These are phyloP conservation scores for Tylopilus sp. DNA, from an alignment of 768 basidiomycete species.

Conservation along the genomic window DNA sequence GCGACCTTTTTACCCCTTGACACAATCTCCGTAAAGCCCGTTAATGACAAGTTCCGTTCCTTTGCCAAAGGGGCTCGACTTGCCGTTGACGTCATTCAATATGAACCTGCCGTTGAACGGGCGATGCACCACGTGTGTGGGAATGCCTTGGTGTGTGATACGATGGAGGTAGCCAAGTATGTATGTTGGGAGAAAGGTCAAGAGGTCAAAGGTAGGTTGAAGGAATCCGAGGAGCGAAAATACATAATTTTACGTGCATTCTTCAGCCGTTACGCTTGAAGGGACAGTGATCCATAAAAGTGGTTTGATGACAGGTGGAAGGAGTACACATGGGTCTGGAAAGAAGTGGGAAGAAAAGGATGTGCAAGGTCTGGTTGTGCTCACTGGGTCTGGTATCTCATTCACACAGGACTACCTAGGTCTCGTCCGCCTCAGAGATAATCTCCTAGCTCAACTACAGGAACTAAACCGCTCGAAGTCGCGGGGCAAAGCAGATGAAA, in stretches of 20 bases:
- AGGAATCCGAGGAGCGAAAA: constrained; percentile 41
- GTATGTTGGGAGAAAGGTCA: constrained; percentile 94
- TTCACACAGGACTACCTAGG: constrained; percentile 25
- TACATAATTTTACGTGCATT: neutral
- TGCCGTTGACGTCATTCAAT: constrained; percentile 82
- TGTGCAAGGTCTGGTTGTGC: constrained; percentile 60
- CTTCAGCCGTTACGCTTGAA: constrained; percentile 87
- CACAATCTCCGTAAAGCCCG: constrained; percentile 89
- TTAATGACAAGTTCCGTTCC: constrained; percentile 92
- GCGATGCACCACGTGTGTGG: constrained; percentile 98
- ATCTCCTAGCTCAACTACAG: constrained; percentile 66
- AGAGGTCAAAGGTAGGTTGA: constrained; percentile 85
- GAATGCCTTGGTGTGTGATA: constrained; percentile 92
- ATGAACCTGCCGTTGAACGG: constrained; percentile 80
- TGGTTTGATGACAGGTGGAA: constrained; percentile 94
- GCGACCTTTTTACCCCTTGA: constrained; percentile 99
- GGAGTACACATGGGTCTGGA: constrained; percentile 66
- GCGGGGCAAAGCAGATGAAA: constrained; percentile 80
- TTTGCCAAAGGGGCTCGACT: constrained; percentile 85
- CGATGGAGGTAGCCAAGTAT: constrained; percentile 87
- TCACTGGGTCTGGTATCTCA: constrained; percentile 15
- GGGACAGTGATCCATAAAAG: constrained; percentile 98
- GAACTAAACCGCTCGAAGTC: constrained; percentile 86
- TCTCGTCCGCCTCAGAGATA: constrained; percentile 63
- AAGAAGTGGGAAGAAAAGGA: constrained; percentile 97